Evolutionary conservation across 371 early-diverging fungal species (phyloP).

Genomic region (Gilbertella persicaria): DNA sequence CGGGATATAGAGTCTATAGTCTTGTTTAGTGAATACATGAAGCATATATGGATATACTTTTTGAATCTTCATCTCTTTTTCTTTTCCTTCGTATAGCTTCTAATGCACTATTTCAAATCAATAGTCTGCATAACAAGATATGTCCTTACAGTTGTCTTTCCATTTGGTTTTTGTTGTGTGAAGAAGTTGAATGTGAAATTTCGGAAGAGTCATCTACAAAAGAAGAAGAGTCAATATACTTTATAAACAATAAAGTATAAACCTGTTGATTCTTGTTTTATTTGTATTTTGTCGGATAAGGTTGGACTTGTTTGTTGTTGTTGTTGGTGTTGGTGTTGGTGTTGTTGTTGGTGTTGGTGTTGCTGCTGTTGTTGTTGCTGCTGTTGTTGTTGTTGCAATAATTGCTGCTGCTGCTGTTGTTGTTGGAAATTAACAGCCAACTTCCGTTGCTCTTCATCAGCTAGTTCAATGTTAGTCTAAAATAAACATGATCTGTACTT

Average conservation of each 20-base stretch:
- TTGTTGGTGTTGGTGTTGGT: conserved; percentile 1
- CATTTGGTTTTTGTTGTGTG: conserved; percentile 19
- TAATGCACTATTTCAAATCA: conserved; percentile 27
- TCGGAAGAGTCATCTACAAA: conserved; percentile 17
- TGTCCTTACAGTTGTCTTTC: conserved; percentile 24
- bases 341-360: background rate
- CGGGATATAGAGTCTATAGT: background rate
- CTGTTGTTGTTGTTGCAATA: background rate
- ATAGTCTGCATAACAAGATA: background rate
- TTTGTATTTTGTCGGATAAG: conserved; percentile 13
- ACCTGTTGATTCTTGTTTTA: conserved; percentile 17
- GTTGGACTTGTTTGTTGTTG: background rate
- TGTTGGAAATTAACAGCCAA: background rate
- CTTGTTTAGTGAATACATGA: no score
- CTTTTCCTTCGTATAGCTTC: conserved; percentile 22
- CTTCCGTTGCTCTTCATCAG: conserved; percentile 7
- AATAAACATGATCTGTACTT: background rate
- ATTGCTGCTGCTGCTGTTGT: background rate
- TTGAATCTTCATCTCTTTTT: conserved; percentile 25
- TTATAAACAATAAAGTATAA: conserved; percentile 1
- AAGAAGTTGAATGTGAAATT: conserved; percentile 19
- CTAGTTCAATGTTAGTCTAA: background rate
- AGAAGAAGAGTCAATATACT: background rate
- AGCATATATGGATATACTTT: conserved; percentile 18
- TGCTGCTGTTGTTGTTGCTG: conserved; percentile 3